Base-by-base conservation (phyloP, 441 rosid species). In the Gossypium schwendimanii region DNA sequence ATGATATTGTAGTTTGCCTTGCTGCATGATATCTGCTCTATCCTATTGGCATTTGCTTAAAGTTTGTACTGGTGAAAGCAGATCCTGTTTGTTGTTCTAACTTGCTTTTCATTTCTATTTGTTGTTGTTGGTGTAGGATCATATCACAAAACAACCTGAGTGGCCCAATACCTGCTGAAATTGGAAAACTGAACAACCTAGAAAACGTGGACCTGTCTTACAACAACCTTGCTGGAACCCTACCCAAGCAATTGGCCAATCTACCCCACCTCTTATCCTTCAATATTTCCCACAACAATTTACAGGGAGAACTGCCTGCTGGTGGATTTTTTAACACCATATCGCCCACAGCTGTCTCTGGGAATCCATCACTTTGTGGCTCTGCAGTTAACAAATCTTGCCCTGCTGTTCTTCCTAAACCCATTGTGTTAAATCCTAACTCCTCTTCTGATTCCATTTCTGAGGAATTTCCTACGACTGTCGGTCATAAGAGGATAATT, bases 391-490 rank as follows among this genome's bases (percentile, higher is more conserved):
- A 84, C 52, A 85, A 73, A 53, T 89, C 94, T 57, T 89, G 94
- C 73, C 89, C 90, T 3, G 84, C 85, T 0, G 89, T 89, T 60
- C 78, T 82, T 71, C 91, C 94, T 36, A 89, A 89, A 80, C 94
- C 94, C 41, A 86, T 87, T 20, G 94, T 89, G 69, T 84, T 89
- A 68, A 86, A 89, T 52, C 94, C 94, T 11, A 87, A 89, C 75
- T 78, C 94, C 17, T 78, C 94, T 11, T 74, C 83, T 1, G 91
- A 87, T 65, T 63, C 91, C 65, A 33, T 62, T 60, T 20, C 83
- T 1, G 85, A 83, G 65, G 73, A 65, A 15, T 14, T 77, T 4
- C 83, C 86, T 71, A 49, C 84, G 3, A 78, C 74, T 68, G 3
- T 69, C 10, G 87, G 80, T 52, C 94, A 85, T 78, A 85, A 82